Conservation (phyloP, 805 yeast species). For the Hemisphaericaspora nanyangensis region DNA sequence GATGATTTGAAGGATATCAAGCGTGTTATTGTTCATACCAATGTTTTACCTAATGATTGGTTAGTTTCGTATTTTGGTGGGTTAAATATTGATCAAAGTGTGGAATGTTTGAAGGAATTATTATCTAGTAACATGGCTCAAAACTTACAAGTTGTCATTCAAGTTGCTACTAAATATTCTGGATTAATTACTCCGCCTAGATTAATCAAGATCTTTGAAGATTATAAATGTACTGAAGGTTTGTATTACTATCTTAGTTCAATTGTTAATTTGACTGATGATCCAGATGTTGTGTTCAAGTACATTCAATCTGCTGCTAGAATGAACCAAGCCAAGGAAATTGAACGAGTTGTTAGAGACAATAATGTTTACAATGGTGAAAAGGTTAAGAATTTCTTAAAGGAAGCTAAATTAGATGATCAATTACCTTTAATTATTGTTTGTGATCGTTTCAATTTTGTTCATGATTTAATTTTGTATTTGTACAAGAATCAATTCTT, state of each 20-base stretch:
- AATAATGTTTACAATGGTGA: conserved; percentile 95
- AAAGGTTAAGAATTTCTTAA: conserved; percentile 93
- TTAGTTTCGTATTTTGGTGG: conserved; percentile 88
- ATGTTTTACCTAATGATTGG: conserved; percentile 88
- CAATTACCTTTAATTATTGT: conserved; percentile 96
- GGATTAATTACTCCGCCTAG: conserved; percentile 86
- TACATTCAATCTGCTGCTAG: conserved; percentile 93
- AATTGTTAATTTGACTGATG: conserved; percentile 89
- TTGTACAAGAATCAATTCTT: conserved; percentile 93
- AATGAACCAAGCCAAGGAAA: conserved; percentile 86
- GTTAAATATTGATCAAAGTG: conserved; percentile 89
- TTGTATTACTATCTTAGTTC: conserved; percentile 90
- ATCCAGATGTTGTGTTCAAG: conserved; percentile 92
- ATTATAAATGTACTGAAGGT: conserved; percentile 88
- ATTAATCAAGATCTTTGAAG: conserved; percentile 88
- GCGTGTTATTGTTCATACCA: conserved; percentile 87
- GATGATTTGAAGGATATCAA: conserved; percentile 94
- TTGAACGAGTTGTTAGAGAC: conserved; percentile 92
- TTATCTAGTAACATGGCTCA: conserved; percentile 72
- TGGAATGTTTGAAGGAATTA: conserved; percentile 83
- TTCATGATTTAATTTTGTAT: conserved; percentile 90
- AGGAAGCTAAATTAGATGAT: conserved; percentile 89
- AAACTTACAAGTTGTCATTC: conserved; percentile 89
- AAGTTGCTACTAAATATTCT: conserved; percentile 94
- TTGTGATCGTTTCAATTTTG: conserved; percentile 86